Base-by-base conservation (phyloP, 2,329 filamentous ascomycete genomes). In the Cryphonectria nitschkei region DNA sequence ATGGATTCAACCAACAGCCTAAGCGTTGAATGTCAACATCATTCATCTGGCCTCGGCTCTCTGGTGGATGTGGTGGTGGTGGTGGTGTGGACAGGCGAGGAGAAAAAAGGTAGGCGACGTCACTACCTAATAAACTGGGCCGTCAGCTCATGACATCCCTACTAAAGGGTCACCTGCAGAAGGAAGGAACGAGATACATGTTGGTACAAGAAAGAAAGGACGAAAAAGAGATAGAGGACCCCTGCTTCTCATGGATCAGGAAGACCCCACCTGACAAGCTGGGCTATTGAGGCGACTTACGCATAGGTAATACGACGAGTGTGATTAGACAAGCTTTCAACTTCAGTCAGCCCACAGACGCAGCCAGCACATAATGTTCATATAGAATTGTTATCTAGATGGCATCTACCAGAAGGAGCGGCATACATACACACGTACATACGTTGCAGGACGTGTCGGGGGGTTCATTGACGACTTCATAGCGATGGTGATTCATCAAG, bases 1-100 rank as follows among this genome's bases (percentile, higher is more conserved):
- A 19, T 11, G n/a, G 39, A 32, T 43, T 26, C 61, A 26, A 41
- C 37, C 22, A 32, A 46, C 22, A 46, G 39, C 34, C 61, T 46
- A 39, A 39, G 61, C 37, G 37, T 26, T 16, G 61, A 52, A 41
- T 65, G 63, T 65, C 63, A 65, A 50, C 63, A 65, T 65, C 63
- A 65, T 65, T 34, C 63, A 65, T 65, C 63, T 65, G 16, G 41
- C 16, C 26, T 50, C 16, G 26, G 29, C 11, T n/a, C 22, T 65
- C 41, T 65, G 16, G 26, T 22, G 37, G 11, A 39, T 37, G 58
- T 58, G 32, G 54, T 34, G 32, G 26, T 9, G 11, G 58, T 61
- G 32, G 26, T 9, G 16, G 61, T 29, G n/a, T 46, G 39, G 61
- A 41, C 14, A 39, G 58, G 54, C 32, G 61, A 50, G 63, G 29